Base-by-base conservation (phyloP, 2,329 filamentous ascomycete genomes). In the Fusarium robinianum region DNA sequence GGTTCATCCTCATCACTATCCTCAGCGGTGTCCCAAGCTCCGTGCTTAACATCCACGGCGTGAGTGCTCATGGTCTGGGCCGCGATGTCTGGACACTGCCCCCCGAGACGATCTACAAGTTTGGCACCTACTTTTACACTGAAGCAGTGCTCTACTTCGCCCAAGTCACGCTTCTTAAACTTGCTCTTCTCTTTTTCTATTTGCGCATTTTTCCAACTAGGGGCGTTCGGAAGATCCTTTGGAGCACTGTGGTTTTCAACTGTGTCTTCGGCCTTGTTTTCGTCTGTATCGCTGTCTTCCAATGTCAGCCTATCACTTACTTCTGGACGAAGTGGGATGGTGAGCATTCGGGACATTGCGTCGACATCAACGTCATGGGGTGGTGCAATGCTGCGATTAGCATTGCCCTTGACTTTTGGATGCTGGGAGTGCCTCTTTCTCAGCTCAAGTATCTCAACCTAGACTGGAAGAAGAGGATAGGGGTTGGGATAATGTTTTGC, bases 261-360 rank as follows among this genome's bases (percentile, higher is more conserved):
- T 25, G 60, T 5, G 7, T 70, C 1, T 74, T 68, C 38, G 73
- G 73, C 3, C 3, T 72, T 11, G 52, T 62, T 3, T 80, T 76
- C 24, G 40, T 72, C 12, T 47, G 77, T 3, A 59, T 70, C 8
- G 70, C 66, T 10, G 55, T 77, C 9, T 76, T 80, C 24, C 74
- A 80, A 48, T 82, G 79, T 58, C 60, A 53, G 3, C 80, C 79
- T 0, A 64, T 83, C 14, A 62, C 60, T 10, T 74, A 71, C 44
- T 77, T 74, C 57, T 84, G 81, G 81, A 67, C 63, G 0, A 64
- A 64, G 11, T 83, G 79, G 77, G 72, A 78, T 31, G 70, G 70
- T 1, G 62, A 72, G 38, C 67, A 73, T 24, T 5, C 60, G 0
- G 80, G 80, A 0, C 63, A 48, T 2, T 84, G 81, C 49, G 57